Percentiles rank a stretch among this genome's conserved stretches.
Evolutionary conservation across 2,329 filamentous ascomycete genomes (phyloP).

Genomic region (Passalora sequoiae): DNA sequence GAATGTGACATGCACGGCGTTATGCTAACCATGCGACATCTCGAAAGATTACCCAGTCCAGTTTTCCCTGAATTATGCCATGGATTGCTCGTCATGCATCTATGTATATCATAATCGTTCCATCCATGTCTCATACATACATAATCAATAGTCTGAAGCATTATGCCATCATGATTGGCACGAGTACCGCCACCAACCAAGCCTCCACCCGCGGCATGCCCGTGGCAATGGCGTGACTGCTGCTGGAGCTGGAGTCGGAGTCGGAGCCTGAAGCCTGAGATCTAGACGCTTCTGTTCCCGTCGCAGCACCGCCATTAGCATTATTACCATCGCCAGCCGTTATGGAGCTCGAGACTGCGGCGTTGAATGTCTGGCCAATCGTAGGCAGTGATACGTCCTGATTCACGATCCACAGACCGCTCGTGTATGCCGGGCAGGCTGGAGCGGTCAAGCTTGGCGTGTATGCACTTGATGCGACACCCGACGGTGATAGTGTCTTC

Average conservation of each 20-base stretch:
- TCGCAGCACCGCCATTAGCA: neutral
- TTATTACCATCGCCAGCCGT: conserved; percentile 5
- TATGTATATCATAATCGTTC: too few relatives aligned
- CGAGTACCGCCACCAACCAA: neutral
- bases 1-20: too few relatives aligned
- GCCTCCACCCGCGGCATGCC: neutral
- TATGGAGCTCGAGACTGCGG: conserved; percentile 8
- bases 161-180: neutral
- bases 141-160: too few relatives aligned
- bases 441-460: conserved; percentile 57
- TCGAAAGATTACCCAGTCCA: too few relatives aligned
- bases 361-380: conserved; percentile 44
- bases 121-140: too few relatives aligned
- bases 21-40: too few relatives aligned
- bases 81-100: too few relatives aligned
- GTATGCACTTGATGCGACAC: conserved; percentile 63
- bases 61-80: too few relatives aligned
- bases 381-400: conserved; percentile 65
- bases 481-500: conserved; percentile 65
- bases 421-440: conserved; percentile 64
- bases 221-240: neutral
- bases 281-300: too few relatives aligned
- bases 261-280: neutral
- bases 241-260: neutral
- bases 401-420: conserved; percentile 66